Conservation (phyloP, 176 grass and related monocot genomes). For the Melocanna baccifera region DNA sequence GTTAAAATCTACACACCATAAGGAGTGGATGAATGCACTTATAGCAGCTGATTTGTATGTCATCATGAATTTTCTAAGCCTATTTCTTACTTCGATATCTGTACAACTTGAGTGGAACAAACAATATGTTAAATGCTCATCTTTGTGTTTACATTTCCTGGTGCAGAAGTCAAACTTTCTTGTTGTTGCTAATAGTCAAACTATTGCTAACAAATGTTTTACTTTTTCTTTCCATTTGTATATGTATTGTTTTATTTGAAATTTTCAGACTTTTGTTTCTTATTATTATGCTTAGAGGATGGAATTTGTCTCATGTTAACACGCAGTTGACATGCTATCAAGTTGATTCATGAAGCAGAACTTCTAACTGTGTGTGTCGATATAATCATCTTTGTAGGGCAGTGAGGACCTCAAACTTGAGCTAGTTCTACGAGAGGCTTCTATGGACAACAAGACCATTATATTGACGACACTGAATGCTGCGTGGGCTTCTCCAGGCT, state of each 20-base stretch:
- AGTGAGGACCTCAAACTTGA: constrained; percentile 56
- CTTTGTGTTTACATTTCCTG: neutral
- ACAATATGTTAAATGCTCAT: neutral
- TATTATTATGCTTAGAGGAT: neutral
- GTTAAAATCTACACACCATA: neutral
- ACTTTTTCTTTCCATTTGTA: neutral
- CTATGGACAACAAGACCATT: constrained; percentile 60
- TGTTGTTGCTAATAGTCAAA: neutral
- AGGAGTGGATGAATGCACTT: neutral
- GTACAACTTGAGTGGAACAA: neutral
- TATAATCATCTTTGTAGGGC: constrained; percentile 37
- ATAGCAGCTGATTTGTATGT: neutral
- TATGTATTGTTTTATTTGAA: neutral
- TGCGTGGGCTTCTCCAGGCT: constrained; percentile 67
- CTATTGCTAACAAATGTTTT: neutral
- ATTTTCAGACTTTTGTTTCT: neutral
- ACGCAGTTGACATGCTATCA: too few species aligned
- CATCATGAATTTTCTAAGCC: neutral
- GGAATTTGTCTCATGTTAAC: neutral
- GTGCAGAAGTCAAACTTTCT: neutral
- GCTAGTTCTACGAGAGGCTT: constrained; percentile 51
- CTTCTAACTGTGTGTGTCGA: neutral
- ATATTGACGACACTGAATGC: constrained; percentile 65
- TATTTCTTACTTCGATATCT: neutral
- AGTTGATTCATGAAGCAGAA: neutral